These are phyloP conservation scores for Collybiopsis luxurians DNA, from an alignment of 768 basidiomycete genomes.

Conservation along the genomic window DNA sequence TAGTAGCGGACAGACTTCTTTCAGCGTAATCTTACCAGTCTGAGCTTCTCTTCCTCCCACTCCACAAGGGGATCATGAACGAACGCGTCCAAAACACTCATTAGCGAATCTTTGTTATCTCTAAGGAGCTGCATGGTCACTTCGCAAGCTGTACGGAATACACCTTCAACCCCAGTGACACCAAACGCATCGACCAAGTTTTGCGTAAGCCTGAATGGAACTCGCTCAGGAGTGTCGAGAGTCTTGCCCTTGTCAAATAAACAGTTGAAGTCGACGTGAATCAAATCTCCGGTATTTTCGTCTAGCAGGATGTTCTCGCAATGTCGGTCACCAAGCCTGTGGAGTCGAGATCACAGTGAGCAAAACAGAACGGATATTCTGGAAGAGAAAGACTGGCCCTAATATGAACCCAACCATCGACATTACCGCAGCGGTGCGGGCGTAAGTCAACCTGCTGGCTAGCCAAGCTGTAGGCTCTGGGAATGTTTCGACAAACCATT, in stretches of 20 bases:
- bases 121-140: slow-evolving; percentile 84
- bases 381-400: slow-evolving; percentile 56
- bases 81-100: slow-evolving; percentile 96
- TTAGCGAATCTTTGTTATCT: slow-evolving; percentile 88
- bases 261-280: slow-evolving; percentile 98
- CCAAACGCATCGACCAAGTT: slow-evolving; percentile 92
- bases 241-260: slow-evolving; percentile 94
- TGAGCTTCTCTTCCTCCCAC: slow-evolving; percentile 84
- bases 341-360: background rate
- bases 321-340: slow-evolving; percentile 95
- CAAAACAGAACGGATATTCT: background rate
- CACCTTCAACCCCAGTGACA: slow-evolving; percentile 91
- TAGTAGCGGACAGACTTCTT: no score
- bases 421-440: slow-evolving; percentile 92
- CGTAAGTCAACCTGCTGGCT: slow-evolving; percentile 80
- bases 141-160: slow-evolving; percentile 89
- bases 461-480: slow-evolving; percentile 97
- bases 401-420: slow-evolving; percentile 98
- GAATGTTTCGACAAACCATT: slow-evolving; percentile 97
- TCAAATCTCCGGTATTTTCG: slow-evolving; percentile 79
- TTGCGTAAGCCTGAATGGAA: slow-evolving; percentile 93
- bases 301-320: slow-evolving; percentile 96
- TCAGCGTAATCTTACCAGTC: slow-evolving; percentile 51
- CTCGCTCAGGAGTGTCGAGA: slow-evolving; percentile 85
- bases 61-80: slow-evolving; percentile 96